Evolutionary conservation across 2,329 filamentous ascomycete species (phyloP), one percentile per base, ranked within the genome.

Genomic region (Verticillium nubilum): DNA sequence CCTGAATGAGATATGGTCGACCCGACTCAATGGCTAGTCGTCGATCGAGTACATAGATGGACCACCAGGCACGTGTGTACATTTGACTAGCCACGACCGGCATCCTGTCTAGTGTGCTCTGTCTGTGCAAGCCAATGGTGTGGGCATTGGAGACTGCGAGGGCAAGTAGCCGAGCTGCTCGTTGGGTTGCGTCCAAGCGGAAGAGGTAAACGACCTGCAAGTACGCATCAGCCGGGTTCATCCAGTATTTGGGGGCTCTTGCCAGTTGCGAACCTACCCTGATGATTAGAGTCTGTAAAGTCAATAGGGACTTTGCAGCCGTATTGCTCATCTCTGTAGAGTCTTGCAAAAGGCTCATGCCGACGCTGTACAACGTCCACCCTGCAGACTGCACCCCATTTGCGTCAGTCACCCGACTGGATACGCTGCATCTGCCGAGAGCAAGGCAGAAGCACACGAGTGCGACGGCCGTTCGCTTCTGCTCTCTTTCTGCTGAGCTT

Each of bases 91-190:
- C 37, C 26, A 60, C 54, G 5, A 50, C 53, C 1, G 58, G 58
- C 52, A 61, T 57, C 1, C 10, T 55, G 13, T 59, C 58, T 4
- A 59, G 56, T 2, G 55, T 58, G 29, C 50, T 56, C 17, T 61
- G 58, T 2, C 58, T 31, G n/a, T 61, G 58, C 1, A 61, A 31
- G 9, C 60, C 60, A n/a, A 61, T 54, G 15, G 60, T 61, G 6
- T 61, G 60, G 26, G 60, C 60, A 23, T 60, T 61, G 3, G 57
- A 61, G 3, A 61, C 56, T 15, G 60, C 60, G n/a, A 59, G 26
- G 28, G 60, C 60, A 25, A 60, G 37, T 25, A 60, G 58, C 13
- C 60, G 54, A 15, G 58, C 50, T 10, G 60, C 52, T 42, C 56
- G 37, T 17, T 61, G 58, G 2, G 58, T 57, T 15, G 60, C 60